phyloP scores from a whole-genome alignment of 495 filamentous ascomycete genomes.

The Xylaria bambusicola region DNA sequence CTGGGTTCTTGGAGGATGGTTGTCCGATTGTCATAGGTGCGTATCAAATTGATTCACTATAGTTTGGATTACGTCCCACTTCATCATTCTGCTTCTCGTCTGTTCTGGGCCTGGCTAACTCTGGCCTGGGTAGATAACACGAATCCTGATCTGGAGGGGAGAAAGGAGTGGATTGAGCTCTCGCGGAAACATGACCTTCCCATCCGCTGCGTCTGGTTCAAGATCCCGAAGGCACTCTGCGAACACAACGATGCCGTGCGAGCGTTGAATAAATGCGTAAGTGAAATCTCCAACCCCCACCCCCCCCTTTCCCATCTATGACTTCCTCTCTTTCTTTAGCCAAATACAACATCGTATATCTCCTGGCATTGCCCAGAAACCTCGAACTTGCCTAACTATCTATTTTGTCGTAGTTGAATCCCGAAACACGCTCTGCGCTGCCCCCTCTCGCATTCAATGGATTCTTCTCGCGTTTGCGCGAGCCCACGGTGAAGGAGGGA shows the following conservation, averaged over 20 bases:
- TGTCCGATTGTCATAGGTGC: conserved; percentile 74
- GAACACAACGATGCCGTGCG: conserved; percentile 89
- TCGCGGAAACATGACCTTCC: conserved; percentile 69
- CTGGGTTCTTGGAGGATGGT: conserved; percentile 61
- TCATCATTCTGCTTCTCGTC: too few species aligned
- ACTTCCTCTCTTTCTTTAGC: too few species aligned
- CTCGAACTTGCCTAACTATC: conserved; percentile 1
- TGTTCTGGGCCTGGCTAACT: too few species aligned
- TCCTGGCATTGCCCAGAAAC: not conserved
- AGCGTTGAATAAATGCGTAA: conserved; percentile 58
- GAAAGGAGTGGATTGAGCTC: conserved; percentile 73
- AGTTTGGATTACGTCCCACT: too few species aligned
- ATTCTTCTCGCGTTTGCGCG: conserved; percentile 68
- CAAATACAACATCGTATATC: conserved; percentile 15
- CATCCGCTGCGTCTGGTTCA: conserved; percentile 86
- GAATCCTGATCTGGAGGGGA: conserved; percentile 75
- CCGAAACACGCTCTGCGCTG: conserved; percentile 72
- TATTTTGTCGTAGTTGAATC: conserved; percentile 64
- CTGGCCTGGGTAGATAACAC: conserved; percentile 86
- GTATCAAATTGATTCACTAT: too few species aligned
- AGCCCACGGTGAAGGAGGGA: conserved; percentile 74
- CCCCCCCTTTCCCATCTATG: too few species aligned
- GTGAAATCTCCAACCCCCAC: too few species aligned
- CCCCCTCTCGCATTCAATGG: conserved; percentile 78
- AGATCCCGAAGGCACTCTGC: conserved; percentile 68